A percentile compares a stretch with the other conserved stretches of the same genome.
phyloP scores from a whole-genome alignment of 352 stramenopile species.

The Pythium phragmitis region DNA sequence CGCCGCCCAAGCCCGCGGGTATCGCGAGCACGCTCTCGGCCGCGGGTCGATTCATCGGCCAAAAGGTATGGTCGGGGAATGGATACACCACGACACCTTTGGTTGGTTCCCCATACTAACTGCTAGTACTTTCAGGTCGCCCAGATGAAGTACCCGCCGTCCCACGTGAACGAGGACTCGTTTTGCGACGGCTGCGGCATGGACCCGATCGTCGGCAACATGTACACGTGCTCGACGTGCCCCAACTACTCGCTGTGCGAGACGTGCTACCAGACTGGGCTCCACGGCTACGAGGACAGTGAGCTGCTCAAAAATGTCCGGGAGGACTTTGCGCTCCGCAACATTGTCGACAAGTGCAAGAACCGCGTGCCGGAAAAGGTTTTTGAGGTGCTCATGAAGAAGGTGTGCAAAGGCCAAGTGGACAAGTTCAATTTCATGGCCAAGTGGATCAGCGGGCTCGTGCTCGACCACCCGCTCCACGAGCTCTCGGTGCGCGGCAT shows the following conservation, averaged over 20 bases:
- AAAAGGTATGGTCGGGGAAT: slow-evolving; percentile 44
- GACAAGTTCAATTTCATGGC: slow-evolving; percentile 90
- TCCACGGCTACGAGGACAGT: slow-evolving; percentile 85
- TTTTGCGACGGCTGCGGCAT: slow-evolving; percentile 90
- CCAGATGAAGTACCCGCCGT: slow-evolving; percentile 69
- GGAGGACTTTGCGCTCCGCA: slow-evolving; percentile 79
- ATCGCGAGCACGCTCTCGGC: slow-evolving; percentile 68
- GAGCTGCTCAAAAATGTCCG: slow-evolving; percentile 70
- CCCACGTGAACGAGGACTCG: slow-evolving; percentile 84
- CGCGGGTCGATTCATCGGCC: slow-evolving; percentile 68
- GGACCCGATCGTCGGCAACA: slow-evolving; percentile 86
- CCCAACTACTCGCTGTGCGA: slow-evolving; percentile 83
- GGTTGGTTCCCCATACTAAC: neutral
- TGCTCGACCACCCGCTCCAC: slow-evolving; percentile 63
- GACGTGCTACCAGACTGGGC: slow-evolving; percentile 78
- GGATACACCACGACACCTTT: neutral
- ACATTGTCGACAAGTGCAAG: slow-evolving; percentile 71
- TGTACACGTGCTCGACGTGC: slow-evolving; percentile 88
- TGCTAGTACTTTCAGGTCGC: slow-evolving; percentile 37
- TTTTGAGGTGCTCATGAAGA: slow-evolving; percentile 80
- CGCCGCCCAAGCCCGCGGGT: slow-evolving; percentile 31
- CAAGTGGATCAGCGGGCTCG: slow-evolving; percentile 82
- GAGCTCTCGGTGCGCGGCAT: slow-evolving; percentile 80
- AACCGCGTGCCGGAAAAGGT: slow-evolving; percentile 81
- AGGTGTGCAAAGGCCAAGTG: slow-evolving; percentile 79